Evolutionary conservation across 768 basidiomycete genomes (phyloP), one percentile per base, ranked within the genome.

Genomic region (Leccinum aurantiacum): DNA sequence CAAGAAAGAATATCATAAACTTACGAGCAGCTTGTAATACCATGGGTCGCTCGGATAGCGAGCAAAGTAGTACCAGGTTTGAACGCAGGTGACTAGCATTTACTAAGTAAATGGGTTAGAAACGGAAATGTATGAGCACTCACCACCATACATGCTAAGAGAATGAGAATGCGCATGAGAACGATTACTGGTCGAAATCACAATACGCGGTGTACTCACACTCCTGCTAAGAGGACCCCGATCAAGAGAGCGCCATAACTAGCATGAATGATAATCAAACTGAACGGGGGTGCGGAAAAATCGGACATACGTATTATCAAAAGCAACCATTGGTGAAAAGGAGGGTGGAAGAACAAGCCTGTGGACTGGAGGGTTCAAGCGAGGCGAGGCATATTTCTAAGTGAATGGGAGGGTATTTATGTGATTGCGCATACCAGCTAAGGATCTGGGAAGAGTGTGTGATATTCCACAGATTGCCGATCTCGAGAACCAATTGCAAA

Each of bases 1-100:
- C 11, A 54, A 57, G n/a, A 38, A 15, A 10, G 22, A 25, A 6
- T 11, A 3, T 6, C 13, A 37, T 33, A 19, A 35, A 70, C 77
- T 63, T 57, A 84, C 85, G 27, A 85, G 68, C 7, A 69, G 54
- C 64, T 80, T 83, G 56, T 79, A 73, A 15, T 75, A 70, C 82
- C 82, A 84, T 25, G 70, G 65, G 66, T 86, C 85, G 22, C 69
- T 72, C 53, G 82, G 78, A 65, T 85, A 76, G 1, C 59, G 78
- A n/a, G 71, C 74, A 58, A 70, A 85, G 64, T 86, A 87, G 62
- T 80, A 84, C 76, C 78, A 84, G 1, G 79, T 77, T 66, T 87
- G 85, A 33, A 85, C 70, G 38, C 75, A 75, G 6, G 82, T 82
- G 19, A 85, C 85, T 87, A 49, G 47, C 3, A 56, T n/a, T 33